Percentiles rank a stretch among this genome's conserved stretches.
Evolutionary conservation across 1,284 basidiomycete genomes (phyloP).

Genomic region (Moesziomyces antarcticus): DNA sequence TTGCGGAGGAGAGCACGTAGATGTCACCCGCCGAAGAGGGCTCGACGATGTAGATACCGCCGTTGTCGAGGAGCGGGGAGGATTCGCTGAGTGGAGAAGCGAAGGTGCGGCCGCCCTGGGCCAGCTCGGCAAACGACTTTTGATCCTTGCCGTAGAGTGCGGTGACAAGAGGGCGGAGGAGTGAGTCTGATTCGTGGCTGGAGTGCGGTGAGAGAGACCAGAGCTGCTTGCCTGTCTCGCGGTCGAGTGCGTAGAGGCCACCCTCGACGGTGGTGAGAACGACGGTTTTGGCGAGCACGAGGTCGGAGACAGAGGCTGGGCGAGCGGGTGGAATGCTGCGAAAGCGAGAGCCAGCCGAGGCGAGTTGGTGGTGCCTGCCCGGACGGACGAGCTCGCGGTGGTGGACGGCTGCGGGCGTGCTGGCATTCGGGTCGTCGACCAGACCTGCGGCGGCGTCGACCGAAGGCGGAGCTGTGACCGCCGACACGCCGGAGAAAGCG

Average conservation of each 20-base stretch:
- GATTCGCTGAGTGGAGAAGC: slow-evolving; percentile 29
- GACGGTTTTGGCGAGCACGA: slow-evolving; percentile 79
- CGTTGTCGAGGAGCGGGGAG: slow-evolving; percentile 71
- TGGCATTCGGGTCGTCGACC: slow-evolving; percentile 17
- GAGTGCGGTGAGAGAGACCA: slow-evolving; percentile 54
- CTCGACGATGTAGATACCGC: slow-evolving; percentile 88
- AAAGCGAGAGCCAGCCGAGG: slow-evolving; percentile 29
- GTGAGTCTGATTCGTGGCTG: slow-evolving; percentile 43
- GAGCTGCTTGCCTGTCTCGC: slow-evolving; percentile 74
- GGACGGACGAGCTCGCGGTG: slow-evolving; percentile 29
- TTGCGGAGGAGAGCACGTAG: slow-evolving; percentile 76
- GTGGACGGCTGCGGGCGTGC: slow-evolving; percentile 10
- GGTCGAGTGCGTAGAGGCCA: slow-evolving; percentile 84
- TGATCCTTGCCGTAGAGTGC: slow-evolving; percentile 55
- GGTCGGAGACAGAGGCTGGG: slow-evolving; percentile 65
- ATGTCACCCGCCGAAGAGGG: slow-evolving; percentile 85
- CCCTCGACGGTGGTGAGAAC: slow-evolving; percentile 90
- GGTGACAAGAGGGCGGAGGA: slow-evolving; percentile 55
- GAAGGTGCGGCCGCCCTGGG: slow-evolving; percentile 33
- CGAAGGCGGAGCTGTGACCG: not conserved
- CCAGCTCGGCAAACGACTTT: slow-evolving; percentile 57
- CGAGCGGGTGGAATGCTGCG: slow-evolving; percentile 23
- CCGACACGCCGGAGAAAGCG: slow-evolving; percentile 16
- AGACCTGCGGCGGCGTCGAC: slow-evolving; percentile 4
- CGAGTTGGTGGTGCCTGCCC: slow-evolving; percentile 13